Percentiles rank a stretch among this genome's conserved stretches.
These are phyloP conservation scores for Perkinsus marinus DNA, from an alignment of 169 alveolate genomes.

Conservation along the genomic window DNA sequence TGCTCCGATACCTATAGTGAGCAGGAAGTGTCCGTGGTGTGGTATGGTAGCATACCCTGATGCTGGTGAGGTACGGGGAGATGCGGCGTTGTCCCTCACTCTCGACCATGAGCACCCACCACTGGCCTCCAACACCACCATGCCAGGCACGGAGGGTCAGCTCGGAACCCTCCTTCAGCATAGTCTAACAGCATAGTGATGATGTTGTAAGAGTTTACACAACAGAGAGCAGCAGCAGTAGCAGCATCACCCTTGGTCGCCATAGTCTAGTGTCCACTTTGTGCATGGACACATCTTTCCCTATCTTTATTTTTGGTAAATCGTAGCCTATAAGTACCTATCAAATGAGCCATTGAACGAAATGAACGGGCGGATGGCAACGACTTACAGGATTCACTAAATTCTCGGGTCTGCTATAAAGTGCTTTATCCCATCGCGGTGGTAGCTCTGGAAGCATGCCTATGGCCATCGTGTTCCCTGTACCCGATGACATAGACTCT, in stretches of 20 bases:
- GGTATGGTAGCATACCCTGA: background rate
- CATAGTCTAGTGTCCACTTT: background rate
- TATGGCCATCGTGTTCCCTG: background rate
- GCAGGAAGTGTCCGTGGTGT: background rate
- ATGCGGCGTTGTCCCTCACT: background rate
- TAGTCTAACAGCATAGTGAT: background rate
- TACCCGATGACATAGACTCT: background rate
- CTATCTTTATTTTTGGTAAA: background rate
- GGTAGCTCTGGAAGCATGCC: background rate
- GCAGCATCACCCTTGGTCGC: background rate
- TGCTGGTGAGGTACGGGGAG: background rate
- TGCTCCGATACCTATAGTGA: background rate
- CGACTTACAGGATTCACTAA: background rate
- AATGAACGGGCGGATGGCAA: background rate
- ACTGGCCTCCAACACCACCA: background rate
- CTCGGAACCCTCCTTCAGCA: background rate
- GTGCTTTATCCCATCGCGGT: background rate
- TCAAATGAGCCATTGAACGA: too few relatives aligned
- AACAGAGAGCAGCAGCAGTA: too few relatives aligned
- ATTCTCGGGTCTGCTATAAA: background rate
- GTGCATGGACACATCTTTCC: background rate
- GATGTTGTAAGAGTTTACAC: background rate
- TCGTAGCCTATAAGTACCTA: background rate
- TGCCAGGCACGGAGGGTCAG: background rate
- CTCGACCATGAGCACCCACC: background rate